Conservation (phyloP, 2,329 filamentous ascomycete genomes). For the Mariannaea elegans region DNA sequence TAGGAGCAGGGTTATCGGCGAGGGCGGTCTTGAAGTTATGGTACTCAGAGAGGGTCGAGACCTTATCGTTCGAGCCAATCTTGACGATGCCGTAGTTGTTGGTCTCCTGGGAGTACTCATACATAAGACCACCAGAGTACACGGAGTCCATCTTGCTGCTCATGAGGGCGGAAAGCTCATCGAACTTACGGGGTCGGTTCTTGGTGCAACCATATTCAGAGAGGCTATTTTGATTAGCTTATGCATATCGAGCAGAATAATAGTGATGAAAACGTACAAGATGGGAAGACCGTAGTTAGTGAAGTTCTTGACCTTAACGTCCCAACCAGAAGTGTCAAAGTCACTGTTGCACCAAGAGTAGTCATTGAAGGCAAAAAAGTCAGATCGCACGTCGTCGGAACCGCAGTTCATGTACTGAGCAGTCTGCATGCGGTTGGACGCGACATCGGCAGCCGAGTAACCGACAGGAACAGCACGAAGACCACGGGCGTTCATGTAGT, state of each 20-base stretch:
- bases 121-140: constrained; percentile 96
- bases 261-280: constrained; percentile 61
- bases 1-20: constrained; percentile 58
- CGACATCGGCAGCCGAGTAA: constrained; percentile 82
- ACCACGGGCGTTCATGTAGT: constrained; percentile 70
- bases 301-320: constrained; percentile 88
- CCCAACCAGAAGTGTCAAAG: constrained; percentile 80
- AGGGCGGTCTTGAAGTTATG: constrained; percentile 59
- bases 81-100: constrained; percentile 84
- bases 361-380: constrained; percentile 92
- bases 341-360: constrained; percentile 85
- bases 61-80: constrained; percentile 59
- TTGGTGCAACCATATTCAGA: constrained; percentile 93
- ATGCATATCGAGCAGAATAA: neutral
- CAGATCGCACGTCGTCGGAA: constrained; percentile 80
- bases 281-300: constrained; percentile 86
- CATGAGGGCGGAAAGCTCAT: constrained; percentile 84
- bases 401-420: constrained; percentile 96
- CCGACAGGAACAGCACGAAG: constrained; percentile 77
- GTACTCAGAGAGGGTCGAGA: constrained; percentile 71
- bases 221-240: constrained; percentile 57
- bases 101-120: constrained; percentile 87
- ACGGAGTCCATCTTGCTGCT: constrained; percentile 82
- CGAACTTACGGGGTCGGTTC: constrained; percentile 79
- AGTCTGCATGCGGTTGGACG: constrained; percentile 85